These are phyloP conservation scores for Macrolepiota dolichaula DNA, from an alignment of 768 basidiomycete species.

Conservation along the genomic window DNA sequence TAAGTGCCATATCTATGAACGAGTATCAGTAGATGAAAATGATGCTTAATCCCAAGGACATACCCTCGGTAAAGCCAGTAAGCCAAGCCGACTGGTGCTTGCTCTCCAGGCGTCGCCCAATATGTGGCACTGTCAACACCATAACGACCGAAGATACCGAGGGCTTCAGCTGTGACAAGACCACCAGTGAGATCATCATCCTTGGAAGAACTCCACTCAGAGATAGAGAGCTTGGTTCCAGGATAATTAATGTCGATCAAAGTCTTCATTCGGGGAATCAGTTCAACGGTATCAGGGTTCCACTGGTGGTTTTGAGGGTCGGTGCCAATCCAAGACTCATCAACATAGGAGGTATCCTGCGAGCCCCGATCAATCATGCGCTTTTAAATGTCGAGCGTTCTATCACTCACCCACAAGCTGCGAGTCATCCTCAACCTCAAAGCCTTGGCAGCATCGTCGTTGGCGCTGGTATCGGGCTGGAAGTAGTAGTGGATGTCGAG, in stretches of 20 bases:
- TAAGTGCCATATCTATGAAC: slow-evolving; percentile 36
- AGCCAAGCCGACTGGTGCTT: slow-evolving; percentile 47
- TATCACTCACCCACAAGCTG: slow-evolving; percentile 41
- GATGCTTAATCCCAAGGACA: slow-evolving; percentile 1
- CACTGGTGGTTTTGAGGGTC: slow-evolving; percentile 44
- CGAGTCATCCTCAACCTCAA: slow-evolving; percentile 46
- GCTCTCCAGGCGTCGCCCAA: slow-evolving; percentile 46
- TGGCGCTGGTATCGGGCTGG: slow-evolving; percentile 49
- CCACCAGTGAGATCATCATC: slow-evolving; percentile 54
- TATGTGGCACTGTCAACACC: slow-evolving; percentile 51
- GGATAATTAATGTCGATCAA: slow-evolving; percentile 48
- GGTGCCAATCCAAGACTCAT: slow-evolving; percentile 51
- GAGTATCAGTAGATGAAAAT: background rate
- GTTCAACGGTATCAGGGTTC: slow-evolving; percentile 37
- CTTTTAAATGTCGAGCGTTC: background rate
- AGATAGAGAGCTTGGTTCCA: slow-evolving; percentile 53
- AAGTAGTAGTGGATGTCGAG: slow-evolving; percentile 59
- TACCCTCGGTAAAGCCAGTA: slow-evolving; percentile 58
- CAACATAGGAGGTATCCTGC: slow-evolving; percentile 45
- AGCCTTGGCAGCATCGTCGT: slow-evolving; percentile 48
- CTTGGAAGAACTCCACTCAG: slow-evolving; percentile 46
- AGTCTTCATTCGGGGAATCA: slow-evolving; percentile 48
- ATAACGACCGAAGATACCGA: slow-evolving; percentile 50
- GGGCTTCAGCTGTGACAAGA: slow-evolving; percentile 45
- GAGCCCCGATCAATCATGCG: background rate